These are phyloP conservation scores for Trichoderma parareesei DNA, from an alignment of 495 filamentous ascomycete genomes.

Conservation along the genomic window DNA sequence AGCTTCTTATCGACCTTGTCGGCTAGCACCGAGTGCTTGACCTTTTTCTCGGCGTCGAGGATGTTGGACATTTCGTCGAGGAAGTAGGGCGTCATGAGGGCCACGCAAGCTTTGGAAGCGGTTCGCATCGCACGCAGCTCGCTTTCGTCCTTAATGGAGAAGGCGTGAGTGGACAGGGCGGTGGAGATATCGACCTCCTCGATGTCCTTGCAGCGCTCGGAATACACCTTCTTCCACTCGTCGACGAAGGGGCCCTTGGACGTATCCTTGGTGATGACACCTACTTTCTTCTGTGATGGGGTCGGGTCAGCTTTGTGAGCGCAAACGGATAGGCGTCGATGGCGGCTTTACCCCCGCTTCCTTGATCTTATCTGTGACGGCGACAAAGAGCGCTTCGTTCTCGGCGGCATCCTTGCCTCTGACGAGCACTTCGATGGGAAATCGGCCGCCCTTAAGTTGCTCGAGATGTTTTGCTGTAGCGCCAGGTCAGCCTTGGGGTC, in stretches of 20 bases:
- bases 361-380: constrained; percentile 78
- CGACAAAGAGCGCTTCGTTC: constrained; percentile 79
- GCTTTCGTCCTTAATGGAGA: constrained; percentile 93
- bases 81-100: constrained; percentile 87
- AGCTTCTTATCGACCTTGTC: constrained; percentile 83
- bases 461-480: constrained; percentile 80
- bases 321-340: neutral
- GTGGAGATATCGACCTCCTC: constrained; percentile 83
- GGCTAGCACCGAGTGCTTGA: constrained; percentile 76
- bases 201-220: constrained; percentile 66
- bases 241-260: constrained; percentile 85
- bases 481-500: constrained; percentile 6
- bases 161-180: constrained; percentile 71
- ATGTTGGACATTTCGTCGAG: constrained; percentile 95
- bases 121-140: constrained; percentile 91
- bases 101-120: constrained; percentile 85
- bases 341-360: constrained; percentile 65
- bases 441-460: constrained; percentile 82
- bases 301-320: constrained; percentile 13
- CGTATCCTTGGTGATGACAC: constrained; percentile 72
- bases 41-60: constrained; percentile 91
- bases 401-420: constrained; percentile 81
- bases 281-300: constrained; percentile 67
- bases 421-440: constrained; percentile 81
- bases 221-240: constrained; percentile 83